Percentiles rank a stretch among this genome's conserved stretches.
Conservation (phyloP, 805 yeast genomes). For the Torulaspora delbrueckii region DNA sequence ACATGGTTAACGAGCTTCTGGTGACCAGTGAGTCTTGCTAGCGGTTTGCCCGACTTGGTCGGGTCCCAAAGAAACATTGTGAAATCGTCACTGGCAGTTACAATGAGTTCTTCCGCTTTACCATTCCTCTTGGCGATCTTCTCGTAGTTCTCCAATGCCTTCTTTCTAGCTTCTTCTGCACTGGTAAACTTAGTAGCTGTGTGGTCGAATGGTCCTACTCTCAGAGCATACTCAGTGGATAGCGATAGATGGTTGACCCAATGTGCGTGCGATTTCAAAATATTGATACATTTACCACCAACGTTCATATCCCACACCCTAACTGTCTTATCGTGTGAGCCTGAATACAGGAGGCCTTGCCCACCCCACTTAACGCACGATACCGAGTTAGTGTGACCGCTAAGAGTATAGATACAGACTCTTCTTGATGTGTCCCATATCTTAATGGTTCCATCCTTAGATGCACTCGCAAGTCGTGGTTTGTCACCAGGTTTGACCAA, state of each 20-base stretch:
- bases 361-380: slow-evolving; percentile 99
- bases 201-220: slow-evolving; percentile 87
- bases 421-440: slow-evolving; percentile 83
- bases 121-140: slow-evolving; percentile 54
- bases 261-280: slow-evolving; percentile 86
- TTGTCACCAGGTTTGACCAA: slow-evolving; percentile 57
- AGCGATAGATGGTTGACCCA: slow-evolving; percentile 95
- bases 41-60: slow-evolving; percentile 67
- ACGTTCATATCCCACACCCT: slow-evolving; percentile 80
- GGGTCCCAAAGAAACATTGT: slow-evolving; percentile 99
- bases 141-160: slow-evolving; percentile 50
- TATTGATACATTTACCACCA: slow-evolving; percentile 71
- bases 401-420: slow-evolving; percentile 60
- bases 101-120: slow-evolving; percentile 75
- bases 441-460: slow-evolving; percentile 85
- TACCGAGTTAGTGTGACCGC: slow-evolving; percentile 85
- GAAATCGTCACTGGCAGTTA: slow-evolving; percentile 94
- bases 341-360: slow-evolving; percentile 71
- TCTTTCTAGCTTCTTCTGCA: slow-evolving; percentile 44
- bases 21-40: slow-evolving; percentile 94
- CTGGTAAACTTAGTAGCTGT: slow-evolving; percentile 44
- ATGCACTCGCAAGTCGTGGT: slow-evolving; percentile 76
- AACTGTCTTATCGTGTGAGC: slow-evolving; percentile 91
- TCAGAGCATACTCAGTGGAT: slow-evolving; percentile 81
- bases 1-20: slow-evolving; percentile 96